Percentiles rank a stretch among this genome's conserved stretches.
These are phyloP conservation scores for Terfezia boudieri DNA, from an alignment of 495 filamentous ascomycete species.

Conservation along the genomic window DNA sequence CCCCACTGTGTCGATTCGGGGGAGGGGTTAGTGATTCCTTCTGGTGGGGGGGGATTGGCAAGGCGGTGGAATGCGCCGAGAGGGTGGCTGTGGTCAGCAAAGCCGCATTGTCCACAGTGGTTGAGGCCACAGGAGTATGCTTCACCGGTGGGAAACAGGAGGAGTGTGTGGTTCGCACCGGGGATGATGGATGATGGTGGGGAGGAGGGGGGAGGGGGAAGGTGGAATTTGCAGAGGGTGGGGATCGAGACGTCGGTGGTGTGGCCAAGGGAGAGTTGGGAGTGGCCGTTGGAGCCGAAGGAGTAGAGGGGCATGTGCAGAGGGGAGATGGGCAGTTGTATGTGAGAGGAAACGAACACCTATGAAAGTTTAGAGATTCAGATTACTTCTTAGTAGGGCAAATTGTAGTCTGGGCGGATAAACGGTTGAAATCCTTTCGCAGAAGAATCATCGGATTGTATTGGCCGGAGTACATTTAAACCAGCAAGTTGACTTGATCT, in stretches of 20 bases:
- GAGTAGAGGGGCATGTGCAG: constrained; percentile 32
- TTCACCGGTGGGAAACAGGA: constrained; percentile 34
- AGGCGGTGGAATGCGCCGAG: constrained; percentile 14
- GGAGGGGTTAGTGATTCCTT: no score
- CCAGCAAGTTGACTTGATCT: no score
- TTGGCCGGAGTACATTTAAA: no score
- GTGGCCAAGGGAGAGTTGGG: constrained; percentile 65
- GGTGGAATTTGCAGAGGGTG: constrained; percentile 30
- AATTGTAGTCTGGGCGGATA: no score
- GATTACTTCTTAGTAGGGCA: no score
- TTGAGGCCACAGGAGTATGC: constrained; percentile 43
- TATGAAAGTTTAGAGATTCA: no score
- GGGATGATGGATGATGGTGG: constrained; percentile 29
- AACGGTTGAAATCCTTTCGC: no score
- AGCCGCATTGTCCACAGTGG: constrained; percentile 32
- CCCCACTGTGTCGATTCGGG: constrained; percentile 5
- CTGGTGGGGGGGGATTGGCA: constrained; percentile 1
- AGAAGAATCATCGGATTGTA: no score
- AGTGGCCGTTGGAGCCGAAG: constrained; percentile 79
- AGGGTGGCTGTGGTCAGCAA: constrained; percentile 3
- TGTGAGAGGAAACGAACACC: no score
- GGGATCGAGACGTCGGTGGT: constrained; percentile 49
- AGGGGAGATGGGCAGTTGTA: no score
- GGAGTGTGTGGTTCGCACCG: constrained; percentile 73
- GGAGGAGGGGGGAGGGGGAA: constrained; percentile 6